A percentile compares a stretch with the other conserved stretches of the same genome.
These are phyloP conservation scores for Thraustochytrium sp. DNA, from an alignment of 352 stramenopile species.

Conservation along the genomic window DNA sequence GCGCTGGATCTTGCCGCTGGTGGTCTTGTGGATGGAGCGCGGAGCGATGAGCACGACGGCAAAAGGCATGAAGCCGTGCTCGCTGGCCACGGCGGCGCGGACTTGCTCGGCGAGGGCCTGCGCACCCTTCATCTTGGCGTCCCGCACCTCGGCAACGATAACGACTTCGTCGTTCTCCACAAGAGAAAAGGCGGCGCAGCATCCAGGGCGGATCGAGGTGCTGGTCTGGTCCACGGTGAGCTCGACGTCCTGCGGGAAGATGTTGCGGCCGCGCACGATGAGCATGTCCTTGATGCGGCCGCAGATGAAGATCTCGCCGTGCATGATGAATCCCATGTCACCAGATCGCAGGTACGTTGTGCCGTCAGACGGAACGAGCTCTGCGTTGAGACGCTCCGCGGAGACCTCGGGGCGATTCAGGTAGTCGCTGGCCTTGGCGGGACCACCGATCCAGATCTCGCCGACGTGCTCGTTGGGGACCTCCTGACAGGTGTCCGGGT, in stretches of 20 bases:
- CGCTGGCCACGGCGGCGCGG: background rate
- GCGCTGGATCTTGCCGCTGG: constrained; percentile 49
- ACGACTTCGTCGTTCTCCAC: constrained; percentile 48
- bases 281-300: constrained; percentile 97
- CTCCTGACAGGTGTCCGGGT: constrained; percentile 53
- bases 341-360: constrained; percentile 88
- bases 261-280: constrained; percentile 95
- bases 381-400: constrained; percentile 75
- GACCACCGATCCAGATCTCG: constrained; percentile 74
- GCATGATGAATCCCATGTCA: constrained; percentile 92
- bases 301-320: constrained; percentile 85
- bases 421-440: constrained; percentile 87
- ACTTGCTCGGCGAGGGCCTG: constrained; percentile 46
- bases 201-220: constrained; percentile 72
- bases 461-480: constrained; percentile 61
- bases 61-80: background rate
- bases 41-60: background rate
- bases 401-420: constrained; percentile 75
- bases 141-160: constrained; percentile 67
- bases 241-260: constrained; percentile 98
- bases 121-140: constrained; percentile 28
- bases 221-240: constrained; percentile 69
- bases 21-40: background rate
- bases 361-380: no score
- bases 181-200: constrained; percentile 84